A percentile compares a stretch with the other conserved stretches of the same genome.
Conservation (phyloP, 352 stramenopile species). For the Phytophthora palmivora region DNA sequence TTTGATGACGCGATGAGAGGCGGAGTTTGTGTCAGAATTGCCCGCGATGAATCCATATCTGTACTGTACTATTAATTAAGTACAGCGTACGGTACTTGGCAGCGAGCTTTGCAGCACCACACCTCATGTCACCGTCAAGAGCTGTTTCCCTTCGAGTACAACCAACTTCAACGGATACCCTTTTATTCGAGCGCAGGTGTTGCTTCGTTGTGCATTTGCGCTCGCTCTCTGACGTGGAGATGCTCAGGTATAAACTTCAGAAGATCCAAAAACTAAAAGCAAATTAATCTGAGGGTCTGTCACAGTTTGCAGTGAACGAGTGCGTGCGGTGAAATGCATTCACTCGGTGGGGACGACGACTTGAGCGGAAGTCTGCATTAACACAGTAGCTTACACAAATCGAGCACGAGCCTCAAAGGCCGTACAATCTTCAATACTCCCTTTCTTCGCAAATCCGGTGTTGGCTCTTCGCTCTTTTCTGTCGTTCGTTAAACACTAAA, state of each 20-base stretch:
- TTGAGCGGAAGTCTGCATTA: not conserved
- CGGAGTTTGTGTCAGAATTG: not conserved
- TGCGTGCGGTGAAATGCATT: not conserved
- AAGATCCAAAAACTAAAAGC: slow-evolving; percentile 2
- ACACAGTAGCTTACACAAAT: not conserved
- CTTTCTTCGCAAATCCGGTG: slow-evolving; percentile 27
- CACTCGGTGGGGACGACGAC: not conserved
- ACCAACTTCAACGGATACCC: slow-evolving; percentile 17
- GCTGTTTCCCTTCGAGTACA: slow-evolving; percentile 1
- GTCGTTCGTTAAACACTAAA: slow-evolving; percentile 14
- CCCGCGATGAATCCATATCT: not conserved
- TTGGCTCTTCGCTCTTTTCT: slow-evolving; percentile 25
- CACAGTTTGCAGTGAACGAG: slow-evolving; percentile 9
- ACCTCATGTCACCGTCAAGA: not conserved
- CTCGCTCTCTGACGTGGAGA: slow-evolving; percentile 23
- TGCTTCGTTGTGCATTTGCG: slow-evolving; percentile 10
- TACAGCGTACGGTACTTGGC: too few relatives aligned
- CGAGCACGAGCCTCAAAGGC: slow-evolving; percentile 19
- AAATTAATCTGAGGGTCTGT: slow-evolving; percentile 14
- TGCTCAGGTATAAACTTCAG: slow-evolving; percentile 9
- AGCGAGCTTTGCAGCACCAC: slow-evolving; percentile 9
- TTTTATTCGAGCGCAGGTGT: slow-evolving; percentile 27
- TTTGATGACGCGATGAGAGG: not conserved
- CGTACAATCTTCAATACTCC: slow-evolving; percentile 23
- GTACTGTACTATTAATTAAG: too few relatives aligned